Evolutionary conservation across 1,284 basidiomycete species (phyloP).

Genomic region (Sanghuangporus baumii): DNA sequence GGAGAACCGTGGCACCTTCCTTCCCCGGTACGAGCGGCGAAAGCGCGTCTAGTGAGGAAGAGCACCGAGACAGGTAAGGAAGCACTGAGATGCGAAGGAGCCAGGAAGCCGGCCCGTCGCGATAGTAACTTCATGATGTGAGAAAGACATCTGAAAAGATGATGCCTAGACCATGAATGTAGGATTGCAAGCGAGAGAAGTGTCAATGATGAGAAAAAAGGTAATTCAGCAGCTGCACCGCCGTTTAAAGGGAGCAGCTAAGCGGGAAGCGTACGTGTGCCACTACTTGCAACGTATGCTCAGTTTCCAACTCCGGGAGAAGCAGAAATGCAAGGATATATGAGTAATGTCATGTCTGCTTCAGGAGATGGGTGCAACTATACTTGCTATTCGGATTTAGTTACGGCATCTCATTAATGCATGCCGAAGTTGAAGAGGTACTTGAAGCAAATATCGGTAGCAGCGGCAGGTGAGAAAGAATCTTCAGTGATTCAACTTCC

Average conservation of each 20-base stretch:
- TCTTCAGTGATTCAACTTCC: neutral
- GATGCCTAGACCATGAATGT: neutral
- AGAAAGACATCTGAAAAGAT: neutral
- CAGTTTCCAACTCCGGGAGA: neutral
- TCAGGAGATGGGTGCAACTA: no score
- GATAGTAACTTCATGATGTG: slow-evolving; percentile 8
- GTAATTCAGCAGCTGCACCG: neutral
- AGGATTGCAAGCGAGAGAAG: neutral
- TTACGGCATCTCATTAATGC: neutral
- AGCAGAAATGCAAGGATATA: neutral
- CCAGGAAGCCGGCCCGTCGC: neutral
- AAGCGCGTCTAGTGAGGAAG: neutral
- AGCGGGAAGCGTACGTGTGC: neutral
- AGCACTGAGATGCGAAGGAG: neutral
- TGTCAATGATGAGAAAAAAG: neutral
- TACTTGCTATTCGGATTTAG: neutral
- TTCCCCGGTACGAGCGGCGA: neutral
- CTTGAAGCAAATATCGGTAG: neutral
- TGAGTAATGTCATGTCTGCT: no score
- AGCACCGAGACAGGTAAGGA: neutral
- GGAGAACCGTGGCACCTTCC: slow-evolving; percentile 3
- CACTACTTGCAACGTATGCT: neutral
- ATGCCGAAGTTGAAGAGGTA: neutral
- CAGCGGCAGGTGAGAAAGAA: neutral
- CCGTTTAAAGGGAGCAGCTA: neutral